Evolutionary conservation across 345 rosid species (phyloP), one percentile per base, ranked within the genome.

Genomic region (Rhizophora mangle): DNA sequence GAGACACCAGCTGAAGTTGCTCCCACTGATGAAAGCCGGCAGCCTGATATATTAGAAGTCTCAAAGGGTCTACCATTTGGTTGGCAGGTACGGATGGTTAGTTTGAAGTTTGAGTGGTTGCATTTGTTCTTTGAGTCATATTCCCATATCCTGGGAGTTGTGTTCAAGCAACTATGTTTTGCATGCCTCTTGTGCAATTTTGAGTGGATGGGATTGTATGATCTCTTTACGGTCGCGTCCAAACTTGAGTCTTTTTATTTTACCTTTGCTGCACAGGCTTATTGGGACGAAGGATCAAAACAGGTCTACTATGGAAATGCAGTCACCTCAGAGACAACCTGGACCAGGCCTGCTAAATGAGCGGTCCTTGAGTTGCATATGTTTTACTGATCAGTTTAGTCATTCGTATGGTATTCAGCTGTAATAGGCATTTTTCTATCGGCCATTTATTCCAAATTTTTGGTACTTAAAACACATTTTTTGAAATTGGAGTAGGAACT

Each of bases 51-150:
- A 37, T 79, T 71, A 29, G 82, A 90, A 73, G 77, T 86, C 72
- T 81, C 89, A 0, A 80, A 65, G 65, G 72, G 67, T 65, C 94
- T 95, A 34, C 98, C 94, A 2, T 79, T 89, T 8, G 93, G 96
- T 32, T 95, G 99, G 96, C 92, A 88, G 96, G 98, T 86, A 72
- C 36, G 22, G 29, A 16, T 4, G 16, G 18, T 24, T 56, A 1
- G 18, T 24, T 56, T 24, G 13, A 11, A 27, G 31, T 24, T 26
- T 16, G 49, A 13, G 5, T 6, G 15, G 15, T 43, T 43, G 49
- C 18, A 13, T 43, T 43, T 43, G 49, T 39, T 39, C 16, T 39
- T 39, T 37, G 46, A 37, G 11, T 10, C 46, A 2, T 37, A 8
- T 10, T 37, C 46, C 10, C 46, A 37, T 1, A 37, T 37, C 11